A percentile compares a stretch with the other conserved stretches of the same genome.
phyloP scores from a whole-genome alignment of 495 filamentous ascomycete species.

The Penicillium flavigenum region DNA sequence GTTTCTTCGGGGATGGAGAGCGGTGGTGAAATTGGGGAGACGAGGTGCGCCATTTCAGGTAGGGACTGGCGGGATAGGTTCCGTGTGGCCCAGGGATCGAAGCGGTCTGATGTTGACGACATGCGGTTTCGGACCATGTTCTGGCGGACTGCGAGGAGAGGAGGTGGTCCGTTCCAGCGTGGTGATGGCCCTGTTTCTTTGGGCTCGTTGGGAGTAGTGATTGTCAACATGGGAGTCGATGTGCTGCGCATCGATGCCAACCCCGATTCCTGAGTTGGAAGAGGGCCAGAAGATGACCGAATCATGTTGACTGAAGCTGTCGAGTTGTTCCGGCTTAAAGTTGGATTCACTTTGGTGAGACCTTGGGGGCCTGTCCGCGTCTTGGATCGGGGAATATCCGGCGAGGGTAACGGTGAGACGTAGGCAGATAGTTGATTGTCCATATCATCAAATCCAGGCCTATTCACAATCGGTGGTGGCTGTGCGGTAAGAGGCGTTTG shows the following conservation, averaged over 20 bases:
- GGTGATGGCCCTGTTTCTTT: slow-evolving; percentile 21
- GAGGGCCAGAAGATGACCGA: slow-evolving; percentile 6
- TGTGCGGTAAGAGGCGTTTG: slow-evolving; percentile 61
- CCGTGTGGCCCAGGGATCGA: slow-evolving; percentile 37
- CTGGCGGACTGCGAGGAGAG: slow-evolving; percentile 46
- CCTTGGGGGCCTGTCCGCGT: slow-evolving; percentile 12
- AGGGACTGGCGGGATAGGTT: slow-evolving; percentile 34
- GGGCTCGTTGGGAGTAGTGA: slow-evolving; percentile 26
- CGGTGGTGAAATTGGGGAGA: slow-evolving; percentile 19
- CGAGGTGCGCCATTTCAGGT: slow-evolving; percentile 7
- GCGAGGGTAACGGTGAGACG: slow-evolving; percentile 5
- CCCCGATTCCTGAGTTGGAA: slow-evolving; percentile 10
- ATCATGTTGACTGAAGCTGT: slow-evolving; percentile 19
- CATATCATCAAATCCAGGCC: slow-evolving; percentile 18
- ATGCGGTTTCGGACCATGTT: slow-evolving; percentile 38
- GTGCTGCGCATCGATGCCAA: slow-evolving; percentile 33
- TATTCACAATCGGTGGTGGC: slow-evolving; percentile 38
- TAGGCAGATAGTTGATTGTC: slow-evolving; percentile 20
- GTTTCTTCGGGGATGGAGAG: slow-evolving; percentile 37
- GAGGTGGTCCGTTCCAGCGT: slow-evolving; percentile 37
- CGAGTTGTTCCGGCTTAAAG: slow-evolving; percentile 22
- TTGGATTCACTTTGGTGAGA: slow-evolving; percentile 4
- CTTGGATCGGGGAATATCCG: slow-evolving; percentile 15
- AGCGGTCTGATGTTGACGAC: slow-evolving; percentile 41
- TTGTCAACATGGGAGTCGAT: slow-evolving; percentile 43